A percentile compares a stretch with the other conserved stretches of the same genome.
Conservation (phyloP, 1,139 yeast genomes). For the Geotrichum restrictum region DNA sequence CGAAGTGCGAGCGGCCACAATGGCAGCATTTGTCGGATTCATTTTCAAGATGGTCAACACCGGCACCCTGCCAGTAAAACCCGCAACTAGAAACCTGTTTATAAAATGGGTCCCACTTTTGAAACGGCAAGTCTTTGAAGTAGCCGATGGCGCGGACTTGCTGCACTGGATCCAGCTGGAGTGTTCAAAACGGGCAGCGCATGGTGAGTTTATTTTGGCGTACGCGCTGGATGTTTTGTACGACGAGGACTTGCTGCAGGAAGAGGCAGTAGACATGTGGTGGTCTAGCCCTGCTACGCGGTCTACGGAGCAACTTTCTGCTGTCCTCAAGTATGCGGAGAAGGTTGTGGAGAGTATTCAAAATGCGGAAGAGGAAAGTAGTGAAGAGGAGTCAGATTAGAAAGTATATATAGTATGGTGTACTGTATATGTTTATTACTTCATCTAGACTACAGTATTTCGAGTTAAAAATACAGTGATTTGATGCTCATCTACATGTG, state of each 20-base stretch:
- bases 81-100: conserved; percentile 72
- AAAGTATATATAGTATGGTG: no score
- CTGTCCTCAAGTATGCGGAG: conserved; percentile 54
- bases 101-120: conserved; percentile 76
- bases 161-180: conserved; percentile 55
- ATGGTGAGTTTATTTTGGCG: conserved; percentile 52
- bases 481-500: no score
- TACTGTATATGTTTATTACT: no score
- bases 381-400: conserved; percentile 44
- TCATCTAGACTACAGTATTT: no score
- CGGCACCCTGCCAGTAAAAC: conserved; percentile 67
- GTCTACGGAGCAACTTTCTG: conserved; percentile 44
- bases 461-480: no score
- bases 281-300: conserved; percentile 54
- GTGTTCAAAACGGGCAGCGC: conserved; percentile 40
- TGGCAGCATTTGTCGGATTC: conserved; percentile 64
- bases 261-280: conserved; percentile 76
- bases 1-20: conserved; percentile 82
- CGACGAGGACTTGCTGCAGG: conserved; percentile 76
- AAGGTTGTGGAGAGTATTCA: conserved; percentile 84
- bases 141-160: conserved; percentile 72
- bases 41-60: conserved; percentile 70
- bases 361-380: conserved; percentile 79
- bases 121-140: conserved; percentile 71
- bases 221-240: conserved; percentile 66